Evolutionary conservation across 805 yeast genomes (phyloP).

Genomic region (Kodamaea nitidulidarum): DNA sequence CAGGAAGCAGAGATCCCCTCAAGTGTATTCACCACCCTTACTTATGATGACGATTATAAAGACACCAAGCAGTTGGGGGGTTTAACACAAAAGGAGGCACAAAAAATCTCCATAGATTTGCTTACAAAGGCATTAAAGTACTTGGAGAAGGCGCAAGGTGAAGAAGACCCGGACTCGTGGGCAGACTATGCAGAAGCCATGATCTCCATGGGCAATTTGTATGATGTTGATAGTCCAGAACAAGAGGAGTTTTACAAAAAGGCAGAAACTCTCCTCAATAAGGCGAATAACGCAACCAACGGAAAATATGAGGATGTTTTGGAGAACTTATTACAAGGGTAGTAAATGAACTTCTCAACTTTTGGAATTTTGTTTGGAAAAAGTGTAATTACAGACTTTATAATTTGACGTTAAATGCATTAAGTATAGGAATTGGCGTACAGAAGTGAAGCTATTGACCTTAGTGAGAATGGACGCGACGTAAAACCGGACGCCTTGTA

Average conservation of each 20-base stretch:
- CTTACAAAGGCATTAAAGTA: slow-evolving; percentile 53
- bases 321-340: slow-evolving; percentile 39
- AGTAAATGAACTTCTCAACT: not conserved
- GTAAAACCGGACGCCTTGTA: too few relatives aligned
- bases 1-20: slow-evolving; percentile 64
- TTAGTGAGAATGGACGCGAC: too few relatives aligned
- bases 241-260: slow-evolving; percentile 62
- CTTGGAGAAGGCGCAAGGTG: slow-evolving; percentile 57
- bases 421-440: not conserved
- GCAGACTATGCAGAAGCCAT: slow-evolving; percentile 82
- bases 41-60: slow-evolving; percentile 52
- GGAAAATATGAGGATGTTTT: slow-evolving; percentile 67
- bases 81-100: slow-evolving; percentile 40
- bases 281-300: slow-evolving; percentile 77
- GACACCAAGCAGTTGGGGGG: slow-evolving; percentile 32
- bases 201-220: slow-evolving; percentile 72
- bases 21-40: slow-evolving; percentile 48
- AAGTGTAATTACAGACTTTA: not conserved
- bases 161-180: slow-evolving; percentile 76
- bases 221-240: slow-evolving; percentile 58
- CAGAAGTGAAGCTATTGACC: not conserved
- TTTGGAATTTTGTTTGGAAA: not conserved
- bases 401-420: slow-evolving; percentile 1
- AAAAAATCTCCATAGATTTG: slow-evolving; percentile 43
- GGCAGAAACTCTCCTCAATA: slow-evolving; percentile 65